Evolutionary conservation across 148 eudicot species (phyloP).

Genomic region (Amaranthus palmeri): DNA sequence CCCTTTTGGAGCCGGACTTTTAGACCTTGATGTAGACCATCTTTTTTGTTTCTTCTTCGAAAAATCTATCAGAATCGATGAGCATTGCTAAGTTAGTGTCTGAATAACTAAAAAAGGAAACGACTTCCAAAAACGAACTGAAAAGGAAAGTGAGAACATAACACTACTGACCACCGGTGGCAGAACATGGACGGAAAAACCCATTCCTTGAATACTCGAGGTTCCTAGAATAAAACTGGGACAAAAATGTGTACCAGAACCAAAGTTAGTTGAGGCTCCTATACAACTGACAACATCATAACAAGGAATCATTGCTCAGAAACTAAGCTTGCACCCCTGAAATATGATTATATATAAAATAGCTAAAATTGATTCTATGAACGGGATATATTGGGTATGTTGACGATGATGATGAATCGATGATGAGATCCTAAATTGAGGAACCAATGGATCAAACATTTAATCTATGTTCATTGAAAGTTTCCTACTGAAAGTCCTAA

Average conservation of each 20-base stretch:
- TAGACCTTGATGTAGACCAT: constrained; percentile 42
- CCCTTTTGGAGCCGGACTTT: constrained; percentile 54
- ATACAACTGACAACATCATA: constrained; percentile 9
- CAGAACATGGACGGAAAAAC: constrained; percentile 41
- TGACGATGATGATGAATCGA: not conserved
- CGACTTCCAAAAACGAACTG: not conserved
- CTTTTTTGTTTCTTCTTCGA: constrained; percentile 54
- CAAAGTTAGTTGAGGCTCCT: constrained; percentile 10
- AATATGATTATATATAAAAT: not conserved
- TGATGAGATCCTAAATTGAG: not conserved
- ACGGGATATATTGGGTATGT: too few species aligned
- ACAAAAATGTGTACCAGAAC: constrained; percentile 7
- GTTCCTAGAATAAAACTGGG: constrained; percentile 54
- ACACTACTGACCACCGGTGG: constrained; percentile 63
- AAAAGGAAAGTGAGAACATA: constrained; percentile 7
- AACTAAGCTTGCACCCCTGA: not conserved
- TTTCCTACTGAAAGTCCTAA: not conserved
- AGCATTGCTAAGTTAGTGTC: constrained; percentile 11
- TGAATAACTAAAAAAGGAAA: constrained; percentile 3
- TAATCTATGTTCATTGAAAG: not conserved
- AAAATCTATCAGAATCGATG: constrained; percentile 40
- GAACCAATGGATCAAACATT: not conserved
- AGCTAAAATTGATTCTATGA: not conserved
- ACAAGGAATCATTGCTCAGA: not conserved
- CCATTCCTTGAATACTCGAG: constrained; percentile 31